Evolutionary conservation across 1,284 basidiomycete genomes (phyloP).

Genomic region (Peniophora sp.): DNA sequence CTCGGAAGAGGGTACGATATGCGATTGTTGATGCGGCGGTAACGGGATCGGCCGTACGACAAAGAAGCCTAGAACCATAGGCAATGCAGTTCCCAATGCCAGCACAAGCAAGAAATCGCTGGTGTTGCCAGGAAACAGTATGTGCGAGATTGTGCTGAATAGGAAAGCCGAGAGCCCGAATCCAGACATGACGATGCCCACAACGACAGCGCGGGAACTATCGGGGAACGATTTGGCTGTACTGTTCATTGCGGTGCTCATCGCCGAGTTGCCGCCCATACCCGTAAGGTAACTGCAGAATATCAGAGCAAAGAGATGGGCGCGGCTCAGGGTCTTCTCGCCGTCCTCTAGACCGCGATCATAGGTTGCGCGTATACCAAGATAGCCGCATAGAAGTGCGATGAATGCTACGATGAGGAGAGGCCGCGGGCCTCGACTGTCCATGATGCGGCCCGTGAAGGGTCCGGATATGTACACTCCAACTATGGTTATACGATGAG

Average conservation of each 20-base stretch:
- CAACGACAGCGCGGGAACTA: slow-evolving; percentile 53
- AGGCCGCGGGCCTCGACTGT: slow-evolving; percentile 52
- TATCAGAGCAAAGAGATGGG: slow-evolving; percentile 32
- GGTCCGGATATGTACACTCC: slow-evolving; percentile 55
- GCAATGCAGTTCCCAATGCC: slow-evolving; percentile 59
- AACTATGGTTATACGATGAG: too few species aligned
- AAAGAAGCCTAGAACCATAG: slow-evolving; percentile 62
- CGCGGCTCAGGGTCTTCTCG: slow-evolving; percentile 11
- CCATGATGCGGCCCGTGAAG: slow-evolving; percentile 65
- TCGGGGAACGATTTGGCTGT: slow-evolving; percentile 63
- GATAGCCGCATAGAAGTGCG: slow-evolving; percentile 55
- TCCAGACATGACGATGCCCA: slow-evolving; percentile 72
- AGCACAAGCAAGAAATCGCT: slow-evolving; percentile 65
- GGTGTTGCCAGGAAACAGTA: slow-evolving; percentile 63
- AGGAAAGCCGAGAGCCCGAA: slow-evolving; percentile 80
- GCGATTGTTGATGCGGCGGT: slow-evolving; percentile 20
- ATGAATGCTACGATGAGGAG: slow-evolving; percentile 39
- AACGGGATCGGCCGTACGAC: slow-evolving; percentile 55
- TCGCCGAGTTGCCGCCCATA: slow-evolving; percentile 51
- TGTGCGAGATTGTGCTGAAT: slow-evolving; percentile 63
- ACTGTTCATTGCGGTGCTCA: slow-evolving; percentile 49
- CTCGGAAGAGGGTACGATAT: slow-evolving; percentile 12
- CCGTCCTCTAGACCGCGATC: slow-evolving; percentile 34
- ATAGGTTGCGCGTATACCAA: slow-evolving; percentile 58
- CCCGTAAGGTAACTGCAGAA: slow-evolving; percentile 52